Base-by-base conservation (phyloP, 164 flowering plant genomes). In the Amborella trichopoda region DNA sequence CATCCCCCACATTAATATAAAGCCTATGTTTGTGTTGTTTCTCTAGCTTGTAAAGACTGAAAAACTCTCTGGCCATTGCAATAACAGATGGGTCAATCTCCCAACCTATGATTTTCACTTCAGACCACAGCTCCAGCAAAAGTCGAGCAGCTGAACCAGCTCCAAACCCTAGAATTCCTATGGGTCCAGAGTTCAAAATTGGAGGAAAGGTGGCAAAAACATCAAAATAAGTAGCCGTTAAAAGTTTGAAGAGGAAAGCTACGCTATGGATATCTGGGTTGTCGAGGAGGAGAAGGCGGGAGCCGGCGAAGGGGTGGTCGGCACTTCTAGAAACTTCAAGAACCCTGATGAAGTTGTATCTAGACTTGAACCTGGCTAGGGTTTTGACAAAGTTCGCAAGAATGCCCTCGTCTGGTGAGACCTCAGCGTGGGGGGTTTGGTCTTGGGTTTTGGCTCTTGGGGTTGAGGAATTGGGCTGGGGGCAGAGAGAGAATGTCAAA, bases 261-360 rank as follows among this genome's bases (percentile, higher is more conserved):
- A 89, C 68, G 69, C 95, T 85, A 71, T 89, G 97, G 51, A 89
- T 89, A 74, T 85, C 85, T 3, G 95, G 95, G 24, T n/a, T 40
- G 55, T 89, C 97, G 3, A 89, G 75, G 12, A 89, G 72, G 55
- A 85, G 88, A n/a, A 85, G 74, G 8, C 94, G 53, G 1, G 94
- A 73, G 37, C 97, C 97, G 17, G 83, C 75, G 26, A 89, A 69
- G 6, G 90, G 94, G 74, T 85, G 95, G 56, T 75, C 87, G 47
- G 81, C 77, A 34, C 36, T 63, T 49, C 95, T 53, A 18, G 95
- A 79, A 32, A 89, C 82, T 56, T 85, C 69, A 0, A 89, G 55
- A 40, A 89, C 97, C 3, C 88, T 60, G 46, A 89, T 89, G 80
- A 67, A 65, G 59, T 89, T 85, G 71, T 78, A 54, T 18, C 77